Conservation (phyloP, 23 red algal genomes). For the Gracilaria caudata region DNA sequence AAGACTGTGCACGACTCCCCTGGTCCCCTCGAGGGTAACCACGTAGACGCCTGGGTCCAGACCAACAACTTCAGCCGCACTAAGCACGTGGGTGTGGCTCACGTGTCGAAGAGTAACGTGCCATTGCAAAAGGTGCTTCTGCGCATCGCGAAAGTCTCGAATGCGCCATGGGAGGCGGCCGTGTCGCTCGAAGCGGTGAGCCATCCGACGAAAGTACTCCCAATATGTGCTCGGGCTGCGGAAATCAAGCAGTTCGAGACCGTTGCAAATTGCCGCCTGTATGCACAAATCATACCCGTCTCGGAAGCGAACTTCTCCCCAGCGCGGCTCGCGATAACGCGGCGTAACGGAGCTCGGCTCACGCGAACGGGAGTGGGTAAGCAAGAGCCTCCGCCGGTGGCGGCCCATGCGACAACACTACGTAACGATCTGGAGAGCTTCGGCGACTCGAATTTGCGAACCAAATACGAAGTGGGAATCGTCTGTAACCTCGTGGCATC, state of each 20-base stretch:
- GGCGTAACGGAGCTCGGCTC: not conserved
- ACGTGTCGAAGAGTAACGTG: not conserved
- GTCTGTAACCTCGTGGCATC: not conserved
- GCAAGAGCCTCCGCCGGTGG: not conserved
- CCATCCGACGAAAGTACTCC: not conserved
- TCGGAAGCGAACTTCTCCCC: not conserved
- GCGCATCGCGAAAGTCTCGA: not conserved
- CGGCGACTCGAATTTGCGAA: no score
- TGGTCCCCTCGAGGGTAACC: no score
- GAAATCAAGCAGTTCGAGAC: not conserved
- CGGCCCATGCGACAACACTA: no score
- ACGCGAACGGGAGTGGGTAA: not conserved
- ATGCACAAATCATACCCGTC: not conserved
- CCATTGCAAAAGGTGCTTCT: not conserved
- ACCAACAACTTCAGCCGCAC: no score
- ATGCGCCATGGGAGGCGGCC: not conserved
- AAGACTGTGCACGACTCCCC: no score
- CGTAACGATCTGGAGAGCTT: no score
- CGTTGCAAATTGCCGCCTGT: constrained; percentile 6
- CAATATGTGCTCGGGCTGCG: not conserved
- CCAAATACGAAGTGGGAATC: not conserved
- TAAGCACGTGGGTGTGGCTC: no score
- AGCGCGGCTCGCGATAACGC: not conserved
- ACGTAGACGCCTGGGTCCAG: no score
- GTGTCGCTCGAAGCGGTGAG: not conserved